These are phyloP conservation scores for Sarocladium oryzae DNA, from an alignment of 2,329 filamentous ascomycete genomes.

Conservation along the genomic window DNA sequence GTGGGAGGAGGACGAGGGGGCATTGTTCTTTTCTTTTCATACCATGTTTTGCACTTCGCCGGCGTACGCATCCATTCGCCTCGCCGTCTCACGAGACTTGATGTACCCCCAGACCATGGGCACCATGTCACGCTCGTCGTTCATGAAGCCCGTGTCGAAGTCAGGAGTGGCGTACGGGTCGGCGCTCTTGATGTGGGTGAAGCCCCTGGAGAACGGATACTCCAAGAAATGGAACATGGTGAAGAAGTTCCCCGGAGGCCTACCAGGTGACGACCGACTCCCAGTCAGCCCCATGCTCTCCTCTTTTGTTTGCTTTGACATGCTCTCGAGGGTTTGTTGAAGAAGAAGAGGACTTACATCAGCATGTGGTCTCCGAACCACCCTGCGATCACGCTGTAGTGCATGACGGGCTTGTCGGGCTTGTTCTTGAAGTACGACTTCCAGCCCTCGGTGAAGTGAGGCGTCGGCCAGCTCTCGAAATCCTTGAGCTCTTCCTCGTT, in stretches of 20 bases:
- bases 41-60: slow-evolving; percentile 59
- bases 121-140: slow-evolving; percentile 76
- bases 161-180: slow-evolving; percentile 69
- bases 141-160: slow-evolving; percentile 81
- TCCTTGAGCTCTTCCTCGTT: slow-evolving; percentile 59
- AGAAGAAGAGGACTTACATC: slow-evolving; percentile 34
- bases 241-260: slow-evolving; percentile 74
- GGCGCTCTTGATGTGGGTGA: slow-evolving; percentile 62
- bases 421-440: slow-evolving; percentile 79
- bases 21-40: slow-evolving; percentile 1
- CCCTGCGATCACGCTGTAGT: slow-evolving; percentile 70
- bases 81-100: slow-evolving; percentile 73
- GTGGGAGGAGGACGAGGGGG: slow-evolving; percentile 14
- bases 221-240: slow-evolving; percentile 79
- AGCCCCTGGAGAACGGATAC: slow-evolving; percentile 70
- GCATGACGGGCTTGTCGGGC: slow-evolving; percentile 82
- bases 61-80: slow-evolving; percentile 71
- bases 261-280: slow-evolving; percentile 29
- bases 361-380: slow-evolving; percentile 57
- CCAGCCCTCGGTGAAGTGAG: slow-evolving; percentile 69
- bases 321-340: too few species aligned
- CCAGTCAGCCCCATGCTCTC: neutral
- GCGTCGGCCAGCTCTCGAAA: slow-evolving; percentile 67
- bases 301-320: too few species aligned
- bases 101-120: slow-evolving; percentile 82